phyloP scores from a whole-genome alignment of 2,329 filamentous ascomycete species.

The Chalara sp. region DNA sequence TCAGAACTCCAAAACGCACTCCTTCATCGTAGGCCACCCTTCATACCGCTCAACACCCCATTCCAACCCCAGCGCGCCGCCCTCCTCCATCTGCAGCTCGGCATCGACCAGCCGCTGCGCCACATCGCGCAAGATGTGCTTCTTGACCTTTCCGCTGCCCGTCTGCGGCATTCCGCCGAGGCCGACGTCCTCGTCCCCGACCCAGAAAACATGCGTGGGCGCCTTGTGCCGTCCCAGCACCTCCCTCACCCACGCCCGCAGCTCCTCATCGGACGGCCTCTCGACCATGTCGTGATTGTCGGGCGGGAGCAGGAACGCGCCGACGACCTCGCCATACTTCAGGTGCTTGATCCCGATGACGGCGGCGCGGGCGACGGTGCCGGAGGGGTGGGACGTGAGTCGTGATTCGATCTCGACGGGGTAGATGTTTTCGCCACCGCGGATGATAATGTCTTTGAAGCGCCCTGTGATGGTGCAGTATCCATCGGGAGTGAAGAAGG shows the following conservation, averaged over 20 bases:
- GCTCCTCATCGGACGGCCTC: slow-evolving; percentile 51
- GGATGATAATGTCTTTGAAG: slow-evolving; percentile 93
- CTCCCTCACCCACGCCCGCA: slow-evolving; percentile 56
- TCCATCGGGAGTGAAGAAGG: slow-evolving; percentile 72
- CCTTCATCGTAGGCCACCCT: background rate
- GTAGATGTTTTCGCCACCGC: slow-evolving; percentile 93
- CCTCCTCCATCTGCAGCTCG: background rate
- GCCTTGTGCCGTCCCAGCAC: slow-evolving; percentile 61
- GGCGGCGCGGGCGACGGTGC: slow-evolving; percentile 63
- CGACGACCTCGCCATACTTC: slow-evolving; percentile 79
- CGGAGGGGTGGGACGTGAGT: slow-evolving; percentile 58
- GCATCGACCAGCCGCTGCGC: slow-evolving; percentile 13
- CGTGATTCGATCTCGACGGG: slow-evolving; percentile 90
- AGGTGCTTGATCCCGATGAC: slow-evolving; percentile 81
- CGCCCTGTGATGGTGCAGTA: slow-evolving; percentile 85
- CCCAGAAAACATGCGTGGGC: slow-evolving; percentile 68
- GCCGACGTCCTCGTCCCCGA: slow-evolving; percentile 52
- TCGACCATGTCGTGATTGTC: slow-evolving; percentile 60
- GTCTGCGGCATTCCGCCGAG: slow-evolving; percentile 53
- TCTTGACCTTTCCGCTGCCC: slow-evolving; percentile 66
- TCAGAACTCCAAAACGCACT: background rate
- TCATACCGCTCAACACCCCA: background rate
- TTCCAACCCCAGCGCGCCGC: background rate
- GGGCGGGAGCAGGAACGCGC: slow-evolving; percentile 63
- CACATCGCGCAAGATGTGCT: slow-evolving; percentile 32